A percentile compares a stretch with the other conserved stretches of the same genome.
Evolutionary conservation across 2,329 filamentous ascomycete species (phyloP).

Genomic region (Zymoseptoria tritici): DNA sequence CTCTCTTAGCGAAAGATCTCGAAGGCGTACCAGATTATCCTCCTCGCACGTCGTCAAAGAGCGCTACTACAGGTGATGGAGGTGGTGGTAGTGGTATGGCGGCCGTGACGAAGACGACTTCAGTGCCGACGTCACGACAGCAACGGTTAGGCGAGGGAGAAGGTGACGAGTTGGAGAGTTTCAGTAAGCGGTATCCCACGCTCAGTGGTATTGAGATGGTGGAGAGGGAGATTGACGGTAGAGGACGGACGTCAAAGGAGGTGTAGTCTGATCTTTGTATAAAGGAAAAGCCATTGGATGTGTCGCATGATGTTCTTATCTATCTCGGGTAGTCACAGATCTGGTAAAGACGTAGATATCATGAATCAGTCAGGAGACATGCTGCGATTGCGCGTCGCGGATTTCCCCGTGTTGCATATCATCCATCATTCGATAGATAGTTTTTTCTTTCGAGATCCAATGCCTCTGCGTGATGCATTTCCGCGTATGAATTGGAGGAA

Average conservation of each 20-base stretch:
- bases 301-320: too few relatives aligned
- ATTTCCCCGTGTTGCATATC: too few relatives aligned
- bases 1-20: conserved; percentile 30
- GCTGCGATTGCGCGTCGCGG: too few relatives aligned
- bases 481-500: too few relatives aligned
- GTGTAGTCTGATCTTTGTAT: neutral
- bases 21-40: conserved; percentile 32
- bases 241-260: neutral
- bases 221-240: conserved; percentile 40
- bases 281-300: too few relatives aligned
- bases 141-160: neutral
- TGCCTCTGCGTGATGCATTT: too few relatives aligned
- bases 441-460: too few relatives aligned
- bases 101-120: neutral
- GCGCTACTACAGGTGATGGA: neutral
- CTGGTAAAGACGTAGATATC: too few relatives aligned
- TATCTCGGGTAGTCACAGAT: too few relatives aligned
- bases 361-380: too few relatives aligned
- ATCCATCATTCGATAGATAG: too few relatives aligned
- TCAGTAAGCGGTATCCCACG: conserved; percentile 80
- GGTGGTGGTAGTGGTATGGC: conserved; percentile 5
- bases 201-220: conserved; percentile 81
- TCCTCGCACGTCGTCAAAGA: conserved; percentile 1
- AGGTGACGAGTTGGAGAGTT: conserved; percentile 34
- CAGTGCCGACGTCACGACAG: neutral